phyloP scores from a whole-genome alignment of 345 rosid species.

The Brassica cretica region DNA sequence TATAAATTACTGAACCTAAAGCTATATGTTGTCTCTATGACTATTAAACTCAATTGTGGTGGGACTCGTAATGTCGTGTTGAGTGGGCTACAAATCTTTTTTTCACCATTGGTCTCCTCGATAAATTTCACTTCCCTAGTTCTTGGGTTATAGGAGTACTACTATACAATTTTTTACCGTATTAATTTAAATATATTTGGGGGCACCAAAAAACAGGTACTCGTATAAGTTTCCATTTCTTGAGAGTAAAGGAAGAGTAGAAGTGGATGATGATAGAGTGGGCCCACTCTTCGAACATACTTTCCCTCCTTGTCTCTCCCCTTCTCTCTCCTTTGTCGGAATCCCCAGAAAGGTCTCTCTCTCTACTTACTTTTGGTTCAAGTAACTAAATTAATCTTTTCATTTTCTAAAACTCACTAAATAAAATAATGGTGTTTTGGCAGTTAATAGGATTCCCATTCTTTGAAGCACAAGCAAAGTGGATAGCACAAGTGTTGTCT shows the following conservation, averaged over 20 bases:
- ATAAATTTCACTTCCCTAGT: conserved; percentile 13
- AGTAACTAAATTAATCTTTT: background rate
- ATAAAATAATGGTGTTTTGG: conserved; percentile 1
- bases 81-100: conserved; percentile 25
- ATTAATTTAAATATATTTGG: background rate
- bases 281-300: conserved; percentile 94
- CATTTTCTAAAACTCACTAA: background rate
- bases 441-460: conserved; percentile 93
- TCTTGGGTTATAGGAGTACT: conserved; percentile 12
- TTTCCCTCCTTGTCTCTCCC: conserved; percentile 88
- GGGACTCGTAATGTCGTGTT: conserved; percentile 1
- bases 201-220: conserved; percentile 51
- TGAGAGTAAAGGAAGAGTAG: conserved; percentile 90
- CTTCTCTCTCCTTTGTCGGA: conserved; percentile 85
- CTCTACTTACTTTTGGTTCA: background rate
- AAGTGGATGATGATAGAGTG: conserved; percentile 90
- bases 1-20: background rate
- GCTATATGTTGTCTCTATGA: background rate
- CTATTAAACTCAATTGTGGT: background rate
- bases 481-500: conserved; percentile 82
- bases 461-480: conserved; percentile 92
- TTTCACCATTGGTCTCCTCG: conserved; percentile 24
- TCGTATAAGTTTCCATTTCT: conserved; percentile 86
- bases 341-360: conserved; percentile 79
- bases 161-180: background rate